Conservation (phyloP, 139 green algal species). For the Desmodesmus armatus region DNA sequence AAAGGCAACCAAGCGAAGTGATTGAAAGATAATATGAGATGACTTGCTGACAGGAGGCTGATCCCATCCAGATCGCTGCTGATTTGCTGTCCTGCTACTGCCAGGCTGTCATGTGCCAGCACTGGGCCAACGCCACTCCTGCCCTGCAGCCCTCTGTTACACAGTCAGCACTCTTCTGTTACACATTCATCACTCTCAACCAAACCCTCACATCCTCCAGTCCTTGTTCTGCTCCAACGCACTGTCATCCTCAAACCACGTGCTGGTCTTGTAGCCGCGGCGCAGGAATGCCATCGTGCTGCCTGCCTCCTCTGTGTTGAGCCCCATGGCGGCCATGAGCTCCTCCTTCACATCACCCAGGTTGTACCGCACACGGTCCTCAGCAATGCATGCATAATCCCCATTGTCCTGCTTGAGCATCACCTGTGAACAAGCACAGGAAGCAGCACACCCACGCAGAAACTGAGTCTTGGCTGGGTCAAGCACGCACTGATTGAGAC, state of each 20-base stretch:
- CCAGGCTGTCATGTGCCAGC: too few relatives aligned
- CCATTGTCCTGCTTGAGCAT: slow-evolving; percentile 91
- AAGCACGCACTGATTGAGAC: too few relatives aligned
- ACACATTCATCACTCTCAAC: background rate
- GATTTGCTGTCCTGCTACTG: too few relatives aligned
- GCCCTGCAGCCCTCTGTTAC: too few relatives aligned
- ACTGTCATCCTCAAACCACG: slow-evolving; percentile 91
- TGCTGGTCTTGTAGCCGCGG: slow-evolving; percentile 87
- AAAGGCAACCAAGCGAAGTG: too few relatives aligned
- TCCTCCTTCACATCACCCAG: slow-evolving; percentile 87
- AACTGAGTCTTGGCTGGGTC: too few relatives aligned
- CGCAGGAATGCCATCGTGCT: slow-evolving; percentile 83
- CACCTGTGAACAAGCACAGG: slow-evolving; percentile 54
- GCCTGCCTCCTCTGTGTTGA: slow-evolving; percentile 87
- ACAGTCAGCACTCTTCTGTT: too few relatives aligned
- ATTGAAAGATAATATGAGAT: too few relatives aligned
- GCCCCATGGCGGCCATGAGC: slow-evolving; percentile 86
- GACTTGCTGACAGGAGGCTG: too few relatives aligned
- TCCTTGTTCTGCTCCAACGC: slow-evolving; percentile 73
- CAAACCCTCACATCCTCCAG: slow-evolving; percentile 76
- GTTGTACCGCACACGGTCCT: slow-evolving; percentile 80
- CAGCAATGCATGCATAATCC: slow-evolving; percentile 88
- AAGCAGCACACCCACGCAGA: too few relatives aligned
- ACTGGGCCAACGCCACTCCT: too few relatives aligned
- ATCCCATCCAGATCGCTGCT: too few relatives aligned